Base-by-base conservation (phyloP, 2,329 filamentous ascomycete genomes). In the Berkeleyomyces rouxiae region DNA sequence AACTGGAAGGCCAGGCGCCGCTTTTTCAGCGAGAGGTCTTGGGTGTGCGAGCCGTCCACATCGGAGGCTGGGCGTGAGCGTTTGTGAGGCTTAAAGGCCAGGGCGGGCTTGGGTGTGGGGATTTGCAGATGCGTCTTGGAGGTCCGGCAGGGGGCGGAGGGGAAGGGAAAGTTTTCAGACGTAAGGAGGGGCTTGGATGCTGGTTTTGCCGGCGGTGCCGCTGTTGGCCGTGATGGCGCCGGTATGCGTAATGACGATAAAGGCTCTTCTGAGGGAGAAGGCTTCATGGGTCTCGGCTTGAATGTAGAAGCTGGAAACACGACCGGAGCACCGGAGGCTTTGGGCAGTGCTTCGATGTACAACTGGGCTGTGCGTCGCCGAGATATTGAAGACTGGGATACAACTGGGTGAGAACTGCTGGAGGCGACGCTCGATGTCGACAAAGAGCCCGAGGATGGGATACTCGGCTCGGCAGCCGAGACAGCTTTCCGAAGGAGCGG, bases 1-100 rank as follows among this genome's bases (percentile, higher is more conserved):
- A 88, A 77, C 23, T 79, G 72, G 2, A 82, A 74, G 0, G 83
- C 78, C 3, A 88, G 73, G 3, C 86, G 78, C 33, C 86, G 81
- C 71, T 88, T 89, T 76, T 90, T 89, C 69, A 73, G 77, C 69
- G 75, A 70, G 63, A 82, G 66, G n/a, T 66, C 68, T 37, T 75
- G 75, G 0, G 79, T 81, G 67, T 77, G 75, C 59, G 76, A 79
- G 61, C 77, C 82, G 65, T 86, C 83, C 51, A 86, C 79, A 66
- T 87, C 83, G 43, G 80, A 77, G 1, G 73, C 67, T 4, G 76
- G 72, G 33, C 84, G 78, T 23, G 71, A 69, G 40, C 83, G 78
- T 68, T 85, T 85, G 59, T 71, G 57, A 7, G 11, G 23, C n/a
- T 31, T 42, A 46, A 13, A 16, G 37, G 31, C 16, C 10, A 10